A percentile compares a stretch with the other conserved stretches of the same genome.
Evolutionary conservation across 805 yeast species (phyloP).

Genomic region (Yarrowia phangngaensis): DNA sequence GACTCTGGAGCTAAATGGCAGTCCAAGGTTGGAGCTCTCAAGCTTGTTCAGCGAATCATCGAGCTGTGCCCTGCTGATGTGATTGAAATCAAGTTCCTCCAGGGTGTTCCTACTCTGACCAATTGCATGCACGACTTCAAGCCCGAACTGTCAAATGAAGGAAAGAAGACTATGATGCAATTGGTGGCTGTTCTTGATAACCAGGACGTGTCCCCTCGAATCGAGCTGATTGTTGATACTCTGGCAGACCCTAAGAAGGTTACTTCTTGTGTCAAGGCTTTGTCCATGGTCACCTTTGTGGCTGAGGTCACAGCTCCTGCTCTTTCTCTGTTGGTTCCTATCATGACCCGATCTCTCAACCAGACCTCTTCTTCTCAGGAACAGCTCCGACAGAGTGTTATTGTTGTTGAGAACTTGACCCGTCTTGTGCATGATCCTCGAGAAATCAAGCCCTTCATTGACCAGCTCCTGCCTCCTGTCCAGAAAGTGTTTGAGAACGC

Average conservation of each 20-base stretch:
- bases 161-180: slow-evolving; percentile 61
- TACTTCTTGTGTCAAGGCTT: slow-evolving; percentile 79
- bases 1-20: slow-evolving; percentile 90
- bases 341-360: slow-evolving; percentile 81
- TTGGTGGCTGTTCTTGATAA: slow-evolving; percentile 85
- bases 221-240: slow-evolving; percentile 78
- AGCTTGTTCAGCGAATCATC: slow-evolving; percentile 64
- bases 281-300: slow-evolving; percentile 92
- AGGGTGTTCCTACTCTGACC: slow-evolving; percentile 77
- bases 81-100: slow-evolving; percentile 73
- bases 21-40: slow-evolving; percentile 75
- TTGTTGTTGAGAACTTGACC: slow-evolving; percentile 91
- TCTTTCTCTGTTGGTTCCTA: slow-evolving; percentile 83
- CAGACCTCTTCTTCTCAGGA: slow-evolving; percentile 90
- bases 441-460: slow-evolving; percentile 85
- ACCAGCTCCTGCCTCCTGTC: slow-evolving; percentile 85
- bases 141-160: slow-evolving; percentile 89
- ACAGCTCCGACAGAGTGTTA: slow-evolving; percentile 93
- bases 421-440: slow-evolving; percentile 89
- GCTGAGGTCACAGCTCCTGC: slow-evolving; percentile 99
- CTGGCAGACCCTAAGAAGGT: slow-evolving; percentile 87
- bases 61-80: slow-evolving; percentile 81
- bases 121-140: slow-evolving; percentile 92
- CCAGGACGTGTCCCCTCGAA: slow-evolving; percentile 83
- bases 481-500: slow-evolving; percentile 85